Evolutionary conservation across 2,329 filamentous ascomycete species (phyloP).

Genomic region (Diaporthe vexans): DNA sequence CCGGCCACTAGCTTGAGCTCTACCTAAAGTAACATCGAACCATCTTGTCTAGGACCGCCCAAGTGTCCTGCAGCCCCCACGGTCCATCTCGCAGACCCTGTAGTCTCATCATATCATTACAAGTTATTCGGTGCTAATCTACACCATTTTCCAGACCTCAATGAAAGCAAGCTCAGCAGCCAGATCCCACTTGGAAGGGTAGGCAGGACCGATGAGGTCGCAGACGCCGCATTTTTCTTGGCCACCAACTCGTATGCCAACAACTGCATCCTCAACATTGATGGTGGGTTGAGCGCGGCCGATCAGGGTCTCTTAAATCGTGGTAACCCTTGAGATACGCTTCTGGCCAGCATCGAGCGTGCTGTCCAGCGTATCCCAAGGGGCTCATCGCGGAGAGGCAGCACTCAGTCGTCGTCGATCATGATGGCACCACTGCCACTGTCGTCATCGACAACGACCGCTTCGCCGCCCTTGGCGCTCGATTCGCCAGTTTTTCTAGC

Average conservation of each 20-base stretch:
- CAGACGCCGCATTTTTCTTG: conserved; percentile 85
- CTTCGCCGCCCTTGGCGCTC: conserved; percentile 56
- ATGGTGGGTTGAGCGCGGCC: conserved; percentile 83
- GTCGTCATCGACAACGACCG: conserved; percentile 64
- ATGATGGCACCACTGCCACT: conserved; percentile 72
- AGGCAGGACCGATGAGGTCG: conserved; percentile 78
- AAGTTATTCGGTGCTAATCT: conserved; percentile 36
- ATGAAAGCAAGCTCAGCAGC: conserved; percentile 54
- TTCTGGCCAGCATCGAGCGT: neutral
- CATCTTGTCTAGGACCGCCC: conserved; percentile 15
- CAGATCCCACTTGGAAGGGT: conserved; percentile 77
- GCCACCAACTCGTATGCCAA: conserved; percentile 85
- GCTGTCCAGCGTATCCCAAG: neutral
- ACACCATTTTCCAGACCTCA: conserved; percentile 47
- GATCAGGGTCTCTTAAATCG: conserved; percentile 7
- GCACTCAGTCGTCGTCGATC: conserved; percentile 72
- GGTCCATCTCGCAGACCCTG: conserved; percentile 37
- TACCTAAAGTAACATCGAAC: conserved; percentile 3
- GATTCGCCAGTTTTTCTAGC: conserved; percentile 55
- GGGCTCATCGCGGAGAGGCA: neutral
- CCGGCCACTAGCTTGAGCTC: neutral
- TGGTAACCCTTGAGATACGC: conserved; percentile 5
- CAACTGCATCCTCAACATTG: conserved; percentile 88
- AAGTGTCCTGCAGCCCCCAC: conserved; percentile 37
- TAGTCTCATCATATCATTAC: conserved; percentile 34